Conservation (phyloP, 1,284 basidiomycete genomes). For the Austroboletus olivaceoglutinosus region DNA sequence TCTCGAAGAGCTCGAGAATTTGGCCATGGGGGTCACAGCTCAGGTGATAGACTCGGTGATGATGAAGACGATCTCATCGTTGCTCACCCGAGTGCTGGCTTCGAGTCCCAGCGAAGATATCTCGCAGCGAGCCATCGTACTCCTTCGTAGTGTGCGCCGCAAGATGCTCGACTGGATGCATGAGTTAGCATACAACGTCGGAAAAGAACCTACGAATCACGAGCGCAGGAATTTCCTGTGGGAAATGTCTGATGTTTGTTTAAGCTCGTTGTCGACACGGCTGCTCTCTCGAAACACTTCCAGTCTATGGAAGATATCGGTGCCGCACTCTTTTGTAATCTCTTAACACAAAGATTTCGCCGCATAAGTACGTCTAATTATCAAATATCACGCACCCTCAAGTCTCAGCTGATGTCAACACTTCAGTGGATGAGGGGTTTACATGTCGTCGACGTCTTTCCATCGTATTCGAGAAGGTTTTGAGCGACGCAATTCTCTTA, state of each 20-base stretch:
- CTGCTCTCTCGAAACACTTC: neutral
- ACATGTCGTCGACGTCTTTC: neutral
- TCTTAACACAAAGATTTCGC: conserved; percentile 5
- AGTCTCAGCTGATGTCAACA: too few relatives aligned
- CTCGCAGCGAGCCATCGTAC: neutral
- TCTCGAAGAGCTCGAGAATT: neutral
- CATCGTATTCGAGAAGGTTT: neutral
- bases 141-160: neutral
- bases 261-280: neutral
- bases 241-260: neutral
- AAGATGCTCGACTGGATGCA: neutral
- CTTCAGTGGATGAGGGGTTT: conserved; percentile 11
- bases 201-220: neutral
- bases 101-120: too few relatives aligned
- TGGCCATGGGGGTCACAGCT: neutral
- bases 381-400: too few relatives aligned
- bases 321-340: conserved; percentile 32
- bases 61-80: too few relatives aligned
- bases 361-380: too few relatives aligned
- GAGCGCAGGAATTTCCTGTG: neutral
- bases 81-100: too few relatives aligned
- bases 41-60: neutral
- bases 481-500: conserved; percentile 3
- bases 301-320: conserved; percentile 17
- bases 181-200: neutral